Base-by-base conservation (phyloP, 495 filamentous ascomycete genomes). In the Lasiosphaeria ovina region DNA sequence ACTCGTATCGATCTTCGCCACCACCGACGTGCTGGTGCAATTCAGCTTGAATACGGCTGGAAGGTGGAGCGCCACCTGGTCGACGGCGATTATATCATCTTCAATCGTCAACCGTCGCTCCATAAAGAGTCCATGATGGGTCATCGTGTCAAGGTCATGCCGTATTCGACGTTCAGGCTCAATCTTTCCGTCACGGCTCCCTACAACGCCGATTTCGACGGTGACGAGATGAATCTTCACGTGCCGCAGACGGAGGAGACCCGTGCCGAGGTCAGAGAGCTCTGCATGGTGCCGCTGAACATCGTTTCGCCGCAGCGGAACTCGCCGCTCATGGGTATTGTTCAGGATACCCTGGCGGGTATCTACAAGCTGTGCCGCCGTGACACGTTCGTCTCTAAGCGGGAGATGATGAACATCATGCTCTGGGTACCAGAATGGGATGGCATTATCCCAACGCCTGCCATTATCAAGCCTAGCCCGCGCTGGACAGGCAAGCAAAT, bases 121-220 rank as follows among this genome's bases (percentile, higher is more conserved):
- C 94, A 99, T 80, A 99, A 99, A 74, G 94, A 99, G 69, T 98
- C 94, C 61, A 99, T 99, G 94, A 99, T 99, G 94, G 94, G 90
- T 75, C 94, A 99, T 77, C 85, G 92, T 55, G 93, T 99, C 44
- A 87, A 87, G 36, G 94, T 99, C 47, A 97, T 99, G 94, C 94
- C 94, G 1, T 99, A 93, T 73, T 99, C 94, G 3, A 99, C 94
- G 1, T 99, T 99, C 80, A 85, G 94, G 36, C 82, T 99, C 31
- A 99, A 99, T 67, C 75, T 99, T 60, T 99, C 94, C 1, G 94
- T 99, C 66, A 99, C 94, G 0, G 93, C 92, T 47, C 94, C 94
- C 2, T 98, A 98, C 82, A 98, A 98, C 74, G 94, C 94, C 49
- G 94, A 98, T 86, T 98, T 98, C 69, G 94, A 98, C 66, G 94